phyloP scores from a whole-genome alignment of 805 yeast species.

The Saccharomycopsis selenospora region DNA sequence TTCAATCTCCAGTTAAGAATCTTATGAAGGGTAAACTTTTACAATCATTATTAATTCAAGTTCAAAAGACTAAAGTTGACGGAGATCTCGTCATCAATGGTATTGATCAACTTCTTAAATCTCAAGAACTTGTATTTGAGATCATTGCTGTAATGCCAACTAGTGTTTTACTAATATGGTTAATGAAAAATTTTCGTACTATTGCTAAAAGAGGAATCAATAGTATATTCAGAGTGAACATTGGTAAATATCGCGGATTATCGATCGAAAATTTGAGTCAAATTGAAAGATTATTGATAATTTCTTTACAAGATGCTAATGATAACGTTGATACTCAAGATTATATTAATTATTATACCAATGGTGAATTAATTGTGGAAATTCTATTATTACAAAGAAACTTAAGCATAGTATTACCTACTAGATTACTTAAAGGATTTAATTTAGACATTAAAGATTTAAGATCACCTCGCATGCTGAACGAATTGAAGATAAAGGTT shows the following conservation, averaged over 20 bases:
- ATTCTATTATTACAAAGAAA: conserved; percentile 46
- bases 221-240: conserved; percentile 27
- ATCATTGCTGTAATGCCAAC: conserved; percentile 85
- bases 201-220: conserved; percentile 34
- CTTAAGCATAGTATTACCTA: conserved; percentile 47
- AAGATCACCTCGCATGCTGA: conserved; percentile 33
- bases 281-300: conserved; percentile 47
- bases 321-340: conserved; percentile 22
- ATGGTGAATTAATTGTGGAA: conserved; percentile 64
- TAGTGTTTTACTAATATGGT: conserved; percentile 46
- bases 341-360: conserved; percentile 31
- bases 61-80: conserved; percentile 95
- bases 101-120: conserved; percentile 78
- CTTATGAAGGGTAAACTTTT: conserved; percentile 63
- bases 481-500: conserved; percentile 37
- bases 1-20: conserved; percentile 61
- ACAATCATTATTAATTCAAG: conserved; percentile 74
- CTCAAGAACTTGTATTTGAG: conserved; percentile 93
- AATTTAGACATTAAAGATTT: conserved; percentile 55
- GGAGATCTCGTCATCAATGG: conserved; percentile 87
- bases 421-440: conserved; percentile 46
- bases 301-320: conserved; percentile 22
- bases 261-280: conserved; percentile 44
- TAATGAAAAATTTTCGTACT: conserved; percentile 28
- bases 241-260: conserved; percentile 29